A percentile compares a stretch with the other conserved stretches of the same genome.
These are phyloP conservation scores for Pseudocercospora fuligena DNA, from an alignment of 2,329 filamentous ascomycete species.

Conservation along the genomic window DNA sequence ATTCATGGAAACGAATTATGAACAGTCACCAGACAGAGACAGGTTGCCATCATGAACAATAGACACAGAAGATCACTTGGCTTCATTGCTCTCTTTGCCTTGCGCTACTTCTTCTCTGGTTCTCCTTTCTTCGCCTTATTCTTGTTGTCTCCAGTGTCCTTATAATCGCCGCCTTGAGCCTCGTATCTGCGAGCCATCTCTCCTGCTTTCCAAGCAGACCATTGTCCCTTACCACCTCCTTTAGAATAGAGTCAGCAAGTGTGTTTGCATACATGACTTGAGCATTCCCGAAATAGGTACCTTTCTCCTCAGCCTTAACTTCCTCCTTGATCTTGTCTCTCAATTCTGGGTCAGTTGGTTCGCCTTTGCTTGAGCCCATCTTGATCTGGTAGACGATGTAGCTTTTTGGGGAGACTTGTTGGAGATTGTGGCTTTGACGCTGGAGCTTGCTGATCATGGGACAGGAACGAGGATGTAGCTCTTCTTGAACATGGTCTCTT, in stretches of 20 bases:
- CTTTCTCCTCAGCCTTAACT: slow-evolving; percentile 41
- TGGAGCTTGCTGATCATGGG: background rate
- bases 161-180: slow-evolving; percentile 39
- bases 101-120: slow-evolving; percentile 39
- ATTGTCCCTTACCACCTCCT: slow-evolving; percentile 39
- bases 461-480: background rate
- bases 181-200: slow-evolving; percentile 40
- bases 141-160: slow-evolving; percentile 38
- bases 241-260: background rate
- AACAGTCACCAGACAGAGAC: background rate
- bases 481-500: background rate
- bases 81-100: background rate
- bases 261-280: background rate
- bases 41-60: background rate
- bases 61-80: background rate
- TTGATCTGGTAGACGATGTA: background rate
- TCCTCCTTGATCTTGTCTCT: slow-evolving; percentile 42
- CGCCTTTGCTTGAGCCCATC: slow-evolving; percentile 41
- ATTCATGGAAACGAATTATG: no score
- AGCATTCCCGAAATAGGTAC: slow-evolving; percentile 21
- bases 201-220: slow-evolving; percentile 41
- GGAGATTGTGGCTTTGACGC: background rate
- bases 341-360: slow-evolving; percentile 41
- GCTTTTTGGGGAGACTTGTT: background rate
- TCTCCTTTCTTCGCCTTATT: slow-evolving; percentile 38